These are phyloP conservation scores for Singerocomus inundabilis DNA, from an alignment of 1,284 basidiomycete genomes.

Conservation along the genomic window DNA sequence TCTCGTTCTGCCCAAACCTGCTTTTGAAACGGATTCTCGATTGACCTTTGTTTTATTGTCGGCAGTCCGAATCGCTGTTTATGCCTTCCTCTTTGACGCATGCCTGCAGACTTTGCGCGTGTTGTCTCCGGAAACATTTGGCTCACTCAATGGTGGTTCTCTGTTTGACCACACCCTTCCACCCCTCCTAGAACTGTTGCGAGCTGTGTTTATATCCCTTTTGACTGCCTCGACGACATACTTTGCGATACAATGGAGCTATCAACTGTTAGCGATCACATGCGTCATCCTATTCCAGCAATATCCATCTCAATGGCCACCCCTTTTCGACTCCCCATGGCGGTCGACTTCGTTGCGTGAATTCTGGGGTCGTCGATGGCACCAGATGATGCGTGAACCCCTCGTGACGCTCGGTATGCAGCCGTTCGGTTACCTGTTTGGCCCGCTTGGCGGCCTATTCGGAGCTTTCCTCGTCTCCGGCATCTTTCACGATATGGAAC, in stretches of 20 bases:
- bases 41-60: conserved; percentile 13
- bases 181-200: conserved; percentile 38
- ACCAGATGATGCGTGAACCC: conserved; percentile 38
- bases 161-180: conserved; percentile 50
- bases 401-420: conserved; percentile 26
- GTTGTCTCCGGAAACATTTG: conserved; percentile 19
- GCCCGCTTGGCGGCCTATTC: conserved; percentile 45
- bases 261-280: conserved; percentile 43
- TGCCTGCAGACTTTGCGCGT: conserved; percentile 13
- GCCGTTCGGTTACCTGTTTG: conserved; percentile 38
- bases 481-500: conserved; percentile 52
- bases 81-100: conserved; percentile 17
- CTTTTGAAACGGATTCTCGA: conserved; percentile 17
- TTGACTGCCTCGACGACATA: conserved; percentile 43
- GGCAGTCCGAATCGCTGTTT: conserved; percentile 1
- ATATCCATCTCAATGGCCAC: conserved; percentile 39
- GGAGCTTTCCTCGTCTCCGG: conserved; percentile 59
- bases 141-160: conserved; percentile 33
- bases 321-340: conserved; percentile 42
- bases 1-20: conserved; percentile 18
- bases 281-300: conserved; percentile 40
- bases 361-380: conserved; percentile 49
- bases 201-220: conserved; percentile 36
- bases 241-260: conserved; percentile 40
- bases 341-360: conserved; percentile 38